A percentile compares a stretch with the other conserved stretches of the same genome.
These are phyloP conservation scores for Fusarium sp. DNA, from an alignment of 2,329 filamentous ascomycete genomes.

Conservation along the genomic window DNA sequence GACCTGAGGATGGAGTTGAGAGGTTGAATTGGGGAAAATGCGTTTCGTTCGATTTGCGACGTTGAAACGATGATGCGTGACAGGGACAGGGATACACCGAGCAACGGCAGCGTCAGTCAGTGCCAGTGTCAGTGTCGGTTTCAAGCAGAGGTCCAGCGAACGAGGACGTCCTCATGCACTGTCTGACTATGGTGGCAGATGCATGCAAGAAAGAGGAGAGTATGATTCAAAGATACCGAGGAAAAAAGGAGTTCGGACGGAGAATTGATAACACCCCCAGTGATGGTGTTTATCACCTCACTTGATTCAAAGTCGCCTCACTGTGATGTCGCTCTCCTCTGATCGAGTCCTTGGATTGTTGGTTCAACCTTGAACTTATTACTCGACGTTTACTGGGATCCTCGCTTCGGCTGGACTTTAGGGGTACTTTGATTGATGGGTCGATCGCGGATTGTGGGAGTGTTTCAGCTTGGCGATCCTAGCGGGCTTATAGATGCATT, in stretches of 20 bases:
- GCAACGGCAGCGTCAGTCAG: slow-evolving; percentile 2
- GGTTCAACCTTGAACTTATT: slow-evolving; percentile 24
- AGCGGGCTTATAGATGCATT: slow-evolving; percentile 4
- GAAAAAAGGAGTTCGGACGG: slow-evolving; percentile 4
- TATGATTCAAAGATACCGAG: not conserved
- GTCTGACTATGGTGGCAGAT: slow-evolving; percentile 1
- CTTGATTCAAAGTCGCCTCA: slow-evolving; percentile 32
- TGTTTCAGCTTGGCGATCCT: slow-evolving; percentile 35
- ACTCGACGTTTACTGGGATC: slow-evolving; percentile 25
- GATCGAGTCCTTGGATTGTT: slow-evolving; percentile 12
- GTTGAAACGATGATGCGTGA: not conserved
- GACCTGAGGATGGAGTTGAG: not conserved
- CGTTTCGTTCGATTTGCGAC: slow-evolving; percentile 5
- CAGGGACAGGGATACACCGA: slow-evolving; percentile 8
- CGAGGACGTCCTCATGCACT: not conserved
- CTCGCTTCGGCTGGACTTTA: slow-evolving; percentile 12
- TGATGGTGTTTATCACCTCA: slow-evolving; percentile 26
- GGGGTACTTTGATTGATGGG: slow-evolving; percentile 19
- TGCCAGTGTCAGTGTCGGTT: not conserved
- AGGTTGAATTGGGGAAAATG: not conserved
- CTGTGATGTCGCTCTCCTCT: slow-evolving; percentile 13
- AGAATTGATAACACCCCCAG: not conserved
- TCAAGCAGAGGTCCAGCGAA: not conserved
- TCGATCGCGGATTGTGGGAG: slow-evolving; percentile 21
- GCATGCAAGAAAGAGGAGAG: not conserved